phyloP scores from a whole-genome alignment of 78 protist species.

The Planoprotostelium fungivorum region DNA sequence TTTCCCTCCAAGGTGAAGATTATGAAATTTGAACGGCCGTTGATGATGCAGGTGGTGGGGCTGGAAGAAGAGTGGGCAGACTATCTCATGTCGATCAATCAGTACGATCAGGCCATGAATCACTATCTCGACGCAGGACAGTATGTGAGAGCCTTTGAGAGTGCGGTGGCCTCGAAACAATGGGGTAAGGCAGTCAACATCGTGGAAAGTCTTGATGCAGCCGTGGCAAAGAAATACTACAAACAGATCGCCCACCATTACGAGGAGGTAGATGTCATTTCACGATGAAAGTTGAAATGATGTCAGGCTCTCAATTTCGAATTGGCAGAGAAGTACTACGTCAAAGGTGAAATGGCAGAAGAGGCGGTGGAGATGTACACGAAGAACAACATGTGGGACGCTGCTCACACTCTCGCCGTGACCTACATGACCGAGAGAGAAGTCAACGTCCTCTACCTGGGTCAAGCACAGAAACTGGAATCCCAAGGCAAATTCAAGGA shows the following conservation, averaged over 20 bases:
- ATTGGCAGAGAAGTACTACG: not conserved
- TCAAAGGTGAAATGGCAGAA: not conserved
- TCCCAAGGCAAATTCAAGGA: slow-evolving; percentile 36
- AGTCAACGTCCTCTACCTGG: slow-evolving; percentile 14
- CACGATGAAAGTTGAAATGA: not conserved
- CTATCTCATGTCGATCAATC: slow-evolving; percentile 44
- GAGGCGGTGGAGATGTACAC: slow-evolving; percentile 81
- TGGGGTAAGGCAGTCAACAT: slow-evolving; percentile 69
- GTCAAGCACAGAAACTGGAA: slow-evolving; percentile 74
- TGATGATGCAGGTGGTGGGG: not conserved
- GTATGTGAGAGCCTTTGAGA: slow-evolving; percentile 68
- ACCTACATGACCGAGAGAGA: slow-evolving; percentile 5
- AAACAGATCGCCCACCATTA: slow-evolving; percentile 19
- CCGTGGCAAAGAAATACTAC: slow-evolving; percentile 61
- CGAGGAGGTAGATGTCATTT: not conserved
- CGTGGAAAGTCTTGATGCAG: slow-evolving; percentile 10
- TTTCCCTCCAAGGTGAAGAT: slow-evolving; percentile 45
- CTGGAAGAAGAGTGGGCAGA: slow-evolving; percentile 79
- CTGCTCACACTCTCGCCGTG: slow-evolving; percentile 56
- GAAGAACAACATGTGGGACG: slow-evolving; percentile 44
- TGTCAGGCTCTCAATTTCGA: slow-evolving; percentile 1
- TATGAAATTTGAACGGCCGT: slow-evolving; percentile 23
- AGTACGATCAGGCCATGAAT: slow-evolving; percentile 65
- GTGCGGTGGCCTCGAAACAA: slow-evolving; percentile 71
- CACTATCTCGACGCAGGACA: slow-evolving; percentile 80